Evolutionary conservation across 1,139 yeast genomes (phyloP).

Genomic region (Scheffersomyces illinoinensis): DNA sequence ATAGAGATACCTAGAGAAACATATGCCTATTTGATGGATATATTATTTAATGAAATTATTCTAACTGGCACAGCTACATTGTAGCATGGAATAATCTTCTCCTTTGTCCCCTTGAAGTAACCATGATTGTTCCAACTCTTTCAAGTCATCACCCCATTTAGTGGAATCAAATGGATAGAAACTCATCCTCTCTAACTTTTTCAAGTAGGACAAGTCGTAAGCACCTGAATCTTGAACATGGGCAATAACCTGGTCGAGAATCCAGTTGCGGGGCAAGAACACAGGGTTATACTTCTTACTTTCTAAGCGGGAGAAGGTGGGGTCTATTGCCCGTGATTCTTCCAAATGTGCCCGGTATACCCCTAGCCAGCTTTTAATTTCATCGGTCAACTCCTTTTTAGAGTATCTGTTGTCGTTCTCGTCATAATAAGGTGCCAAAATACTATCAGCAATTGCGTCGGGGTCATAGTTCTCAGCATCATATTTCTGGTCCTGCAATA

Average conservation of each 20-base stretch:
- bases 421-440: conserved; percentile 24
- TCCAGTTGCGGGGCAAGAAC: conserved; percentile 85
- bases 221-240: conserved; percentile 41
- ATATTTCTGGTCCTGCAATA: conserved; percentile 44
- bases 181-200: conserved; percentile 62
- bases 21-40: neutral
- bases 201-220: conserved; percentile 39
- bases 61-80: conserved; percentile 67
- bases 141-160: conserved; percentile 65
- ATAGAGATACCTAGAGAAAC: neutral
- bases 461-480: conserved; percentile 7
- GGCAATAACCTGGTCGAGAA: conserved; percentile 77
- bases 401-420: conserved; percentile 25
- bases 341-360: conserved; percentile 34
- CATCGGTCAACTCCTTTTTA: conserved; percentile 31
- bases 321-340: conserved; percentile 27
- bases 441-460: conserved; percentile 29
- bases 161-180: conserved; percentile 58
- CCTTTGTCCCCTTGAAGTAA: conserved; percentile 44
- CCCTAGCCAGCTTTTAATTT: conserved; percentile 40
- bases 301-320: conserved; percentile 35
- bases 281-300: conserved; percentile 65
- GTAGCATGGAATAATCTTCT: conserved; percentile 54
- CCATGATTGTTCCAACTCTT: conserved; percentile 62
- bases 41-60: neutral